Evolutionary conservation across 495 filamentous ascomycete species (phyloP).

Genomic region (Hypoxylon crocopeplum): DNA sequence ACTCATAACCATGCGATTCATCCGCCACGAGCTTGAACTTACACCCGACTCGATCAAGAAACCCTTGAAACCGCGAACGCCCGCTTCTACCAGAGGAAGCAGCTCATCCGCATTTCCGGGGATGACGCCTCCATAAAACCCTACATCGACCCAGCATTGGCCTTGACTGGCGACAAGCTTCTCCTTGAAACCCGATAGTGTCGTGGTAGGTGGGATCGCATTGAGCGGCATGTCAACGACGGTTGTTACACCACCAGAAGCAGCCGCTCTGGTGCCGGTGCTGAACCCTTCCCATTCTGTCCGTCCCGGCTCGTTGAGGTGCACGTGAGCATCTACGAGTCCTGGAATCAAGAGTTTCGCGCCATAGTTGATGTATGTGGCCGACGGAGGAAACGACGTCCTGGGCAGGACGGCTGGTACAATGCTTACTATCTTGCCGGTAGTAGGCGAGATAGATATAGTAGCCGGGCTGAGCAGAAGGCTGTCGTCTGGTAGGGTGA

Average conservation of each 20-base stretch:
- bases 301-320: conserved; percentile 95
- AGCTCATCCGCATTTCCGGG: conserved; percentile 87
- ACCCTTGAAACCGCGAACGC: conserved; percentile 95
- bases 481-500: conserved; percentile 69
- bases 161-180: conserved; percentile 86
- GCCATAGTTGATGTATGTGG: conserved; percentile 81
- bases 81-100: conserved; percentile 78
- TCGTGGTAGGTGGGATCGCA: conserved; percentile 95
- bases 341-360: conserved; percentile 90
- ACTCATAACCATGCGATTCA: conserved; percentile 1
- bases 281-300: conserved; percentile 99
- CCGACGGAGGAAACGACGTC: conserved; percentile 72
- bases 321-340: conserved; percentile 95
- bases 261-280: conserved; percentile 90
- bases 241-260: conserved; percentile 97
- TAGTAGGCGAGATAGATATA: conserved; percentile 75
- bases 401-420: conserved; percentile 74
- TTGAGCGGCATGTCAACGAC: conserved; percentile 98
- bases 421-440: conserved; percentile 86
- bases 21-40: conserved; percentile 48
- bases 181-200: conserved; percentile 77
- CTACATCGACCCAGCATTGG: conserved; percentile 98
- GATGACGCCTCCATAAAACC: conserved; percentile 95
- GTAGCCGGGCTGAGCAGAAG: conserved; percentile 67
- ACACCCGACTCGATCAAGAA: conserved; percentile 97